Conservation (phyloP, 495 filamentous ascomycete species). For the Terfezia boudieri region DNA sequence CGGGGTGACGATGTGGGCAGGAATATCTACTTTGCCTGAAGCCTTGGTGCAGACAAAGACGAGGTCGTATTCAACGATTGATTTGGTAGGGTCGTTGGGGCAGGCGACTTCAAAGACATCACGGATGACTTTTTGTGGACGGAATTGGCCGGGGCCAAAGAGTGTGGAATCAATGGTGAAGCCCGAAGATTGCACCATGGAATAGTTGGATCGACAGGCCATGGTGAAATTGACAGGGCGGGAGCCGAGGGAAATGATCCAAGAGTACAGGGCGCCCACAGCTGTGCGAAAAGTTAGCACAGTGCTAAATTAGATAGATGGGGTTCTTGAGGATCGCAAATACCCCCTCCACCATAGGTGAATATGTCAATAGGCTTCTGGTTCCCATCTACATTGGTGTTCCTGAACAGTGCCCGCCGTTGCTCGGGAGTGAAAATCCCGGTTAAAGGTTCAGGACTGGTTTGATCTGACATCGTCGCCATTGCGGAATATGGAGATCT, state of each 20-base stretch:
- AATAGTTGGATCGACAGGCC: conserved; percentile 8
- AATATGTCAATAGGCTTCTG: too few species aligned
- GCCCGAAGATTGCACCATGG: conserved; percentile 2
- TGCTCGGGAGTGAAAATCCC: too few species aligned
- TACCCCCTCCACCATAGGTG: too few species aligned
- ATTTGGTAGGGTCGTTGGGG: not conserved
- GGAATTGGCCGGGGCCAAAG: conserved; percentile 7
- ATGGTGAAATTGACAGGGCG: conserved; percentile 7
- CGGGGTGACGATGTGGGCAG: conserved; percentile 30
- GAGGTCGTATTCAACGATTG: conserved; percentile 28
- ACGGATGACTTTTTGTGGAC: conserved; percentile 3
- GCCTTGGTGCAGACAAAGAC: conserved; percentile 38
- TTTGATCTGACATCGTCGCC: too few species aligned
- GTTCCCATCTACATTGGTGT: too few species aligned
- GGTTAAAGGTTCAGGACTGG: too few species aligned
- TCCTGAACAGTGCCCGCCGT: too few species aligned
- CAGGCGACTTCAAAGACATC: not conserved
- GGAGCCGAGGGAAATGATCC: conserved; percentile 6
- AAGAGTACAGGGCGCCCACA: conserved; percentile 12
- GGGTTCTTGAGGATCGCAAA: too few species aligned
- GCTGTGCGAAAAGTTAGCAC: not conserved
- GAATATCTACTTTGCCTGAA: conserved; percentile 24
- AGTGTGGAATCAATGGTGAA: conserved; percentile 4
- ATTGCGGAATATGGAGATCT: too few species aligned
- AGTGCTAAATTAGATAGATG: too few species aligned